Evolutionary conservation across 805 yeast genomes (phyloP).

Genomic region (Lipomyces spencermartinsiae): DNA sequence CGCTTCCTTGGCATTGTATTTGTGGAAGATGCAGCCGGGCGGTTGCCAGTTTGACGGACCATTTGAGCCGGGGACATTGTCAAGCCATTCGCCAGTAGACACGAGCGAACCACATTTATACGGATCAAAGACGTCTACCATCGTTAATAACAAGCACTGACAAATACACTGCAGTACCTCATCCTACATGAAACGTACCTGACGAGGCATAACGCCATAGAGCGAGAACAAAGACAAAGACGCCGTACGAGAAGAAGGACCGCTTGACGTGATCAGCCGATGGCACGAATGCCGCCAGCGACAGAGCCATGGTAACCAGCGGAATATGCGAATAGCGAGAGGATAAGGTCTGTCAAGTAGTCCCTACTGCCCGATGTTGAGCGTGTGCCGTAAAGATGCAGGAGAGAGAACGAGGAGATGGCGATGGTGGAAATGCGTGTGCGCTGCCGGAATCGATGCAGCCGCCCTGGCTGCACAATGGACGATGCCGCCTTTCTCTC

Average conservation of each 20-base stretch:
- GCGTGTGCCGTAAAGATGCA: background rate
- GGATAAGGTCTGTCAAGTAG: background rate
- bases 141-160: background rate
- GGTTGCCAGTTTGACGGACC: slow-evolving; percentile 41
- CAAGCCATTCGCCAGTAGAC: slow-evolving; percentile 29
- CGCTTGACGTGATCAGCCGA: slow-evolving; percentile 22
- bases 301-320: slow-evolving; percentile 10
- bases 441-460: background rate
- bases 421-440: background rate
- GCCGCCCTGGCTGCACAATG: background rate
- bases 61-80: slow-evolving; percentile 10
- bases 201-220: slow-evolving; percentile 30
- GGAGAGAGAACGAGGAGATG: background rate
- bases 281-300: slow-evolving; percentile 9
- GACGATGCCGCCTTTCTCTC: background rate
- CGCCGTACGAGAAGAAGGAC: slow-evolving; percentile 25
- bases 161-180: background rate
- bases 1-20: slow-evolving; percentile 30
- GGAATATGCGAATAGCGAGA: background rate
- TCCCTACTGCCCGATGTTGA: background rate
- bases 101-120: slow-evolving; percentile 36
- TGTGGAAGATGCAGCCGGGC: slow-evolving; percentile 37
- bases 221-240: slow-evolving; percentile 27
- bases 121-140: slow-evolving; percentile 31
- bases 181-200: slow-evolving; percentile 21